Percentiles rank a stretch among this genome's conserved stretches.
phyloP scores from a whole-genome alignment of 192 early-diverging fungal genomes.

The Dissophora ornata region DNA sequence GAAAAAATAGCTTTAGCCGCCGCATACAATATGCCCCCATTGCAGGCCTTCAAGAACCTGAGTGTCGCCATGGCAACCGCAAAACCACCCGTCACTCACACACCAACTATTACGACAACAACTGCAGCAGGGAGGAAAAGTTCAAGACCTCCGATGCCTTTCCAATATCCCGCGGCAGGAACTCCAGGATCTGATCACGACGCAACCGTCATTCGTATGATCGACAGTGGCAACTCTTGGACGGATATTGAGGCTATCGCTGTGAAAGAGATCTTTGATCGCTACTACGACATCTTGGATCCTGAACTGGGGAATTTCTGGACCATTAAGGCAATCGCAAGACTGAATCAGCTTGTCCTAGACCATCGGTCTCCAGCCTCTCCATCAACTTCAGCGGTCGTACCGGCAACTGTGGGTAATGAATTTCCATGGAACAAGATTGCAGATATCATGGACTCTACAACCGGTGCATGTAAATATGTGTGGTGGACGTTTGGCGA shows the following conservation, averaged over 20 bases:
- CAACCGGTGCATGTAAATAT: slow-evolving; percentile 1
- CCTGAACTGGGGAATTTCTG: slow-evolving; percentile 9
- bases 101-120: neutral
- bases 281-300: slow-evolving; percentile 26
- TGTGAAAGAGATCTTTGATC: slow-evolving; percentile 25
- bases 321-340: neutral
- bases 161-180: slow-evolving; percentile 1
- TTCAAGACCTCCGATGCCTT: neutral
- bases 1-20: too few relatives aligned
- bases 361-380: too few relatives aligned
- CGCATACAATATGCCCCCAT: too few relatives aligned
- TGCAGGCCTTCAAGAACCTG: too few relatives aligned
- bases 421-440: slow-evolving; percentile 17
- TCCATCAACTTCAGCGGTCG: too few relatives aligned
- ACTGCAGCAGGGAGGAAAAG: neutral
- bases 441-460: neutral
- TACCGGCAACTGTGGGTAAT: neutral
- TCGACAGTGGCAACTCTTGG: slow-evolving; percentile 18
- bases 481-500: slow-evolving; percentile 24
- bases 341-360: slow-evolving; percentile 3
- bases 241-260: slow-evolving; percentile 11
- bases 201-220: slow-evolving; percentile 16
- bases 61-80: too few relatives aligned
- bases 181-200: slow-evolving; percentile 18
- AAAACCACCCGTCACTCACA: neutral